Evolutionary conservation across 2,329 filamentous ascomycete species (phyloP), one percentile per base, ranked within the genome.

Genomic region (Fusarium caatingaense): DNA sequence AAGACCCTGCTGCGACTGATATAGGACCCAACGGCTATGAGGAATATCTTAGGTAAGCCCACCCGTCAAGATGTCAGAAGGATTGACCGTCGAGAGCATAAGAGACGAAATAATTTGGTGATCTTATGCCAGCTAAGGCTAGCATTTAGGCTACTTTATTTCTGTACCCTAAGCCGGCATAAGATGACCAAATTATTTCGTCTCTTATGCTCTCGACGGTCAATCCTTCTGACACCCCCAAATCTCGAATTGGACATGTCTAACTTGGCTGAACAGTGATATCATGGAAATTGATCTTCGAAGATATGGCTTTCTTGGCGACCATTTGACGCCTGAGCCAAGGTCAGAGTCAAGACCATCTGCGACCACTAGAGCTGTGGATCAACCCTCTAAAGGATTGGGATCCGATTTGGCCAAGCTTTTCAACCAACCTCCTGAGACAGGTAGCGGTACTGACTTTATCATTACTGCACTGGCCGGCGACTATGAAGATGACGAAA

Each of bases 211-310:
- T 25, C 23, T 25, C 6, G 23, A 25, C 6, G 23, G 23, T 25
- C 25, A 32, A 32, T 32, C 16, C 30, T 32, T 32, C 30, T 32
- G 13, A 15, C 12, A 32, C 30, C 30, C 30, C 25, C 41, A 16
- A 23, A 20, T 13, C 28, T 21, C 7, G 27, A 7, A 20, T 8
- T 1, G 27, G 44, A 49, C 37, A 27, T 16, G n/a, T 23, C 73
- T 79, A 51, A 78, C 56, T 53, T 11, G 4, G n/a, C 34, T 25
- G 30, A 20, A 21, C 44, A 84, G 94, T 73, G 94, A 98, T 77
- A 93, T 99, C 23, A 91, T 99, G 80, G 92, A 95, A 72, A 92
- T 99, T 69, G 96, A 99, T 78, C 86, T 99, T 58, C 91, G 94
- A 58, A 92, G 93, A 74, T 98, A 97, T 76, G 96, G 96, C 20